Evolutionary conservation across 768 basidiomycete genomes (phyloP), one percentile per base, ranked within the genome.

Genomic region (Sutorius australiensis): DNA sequence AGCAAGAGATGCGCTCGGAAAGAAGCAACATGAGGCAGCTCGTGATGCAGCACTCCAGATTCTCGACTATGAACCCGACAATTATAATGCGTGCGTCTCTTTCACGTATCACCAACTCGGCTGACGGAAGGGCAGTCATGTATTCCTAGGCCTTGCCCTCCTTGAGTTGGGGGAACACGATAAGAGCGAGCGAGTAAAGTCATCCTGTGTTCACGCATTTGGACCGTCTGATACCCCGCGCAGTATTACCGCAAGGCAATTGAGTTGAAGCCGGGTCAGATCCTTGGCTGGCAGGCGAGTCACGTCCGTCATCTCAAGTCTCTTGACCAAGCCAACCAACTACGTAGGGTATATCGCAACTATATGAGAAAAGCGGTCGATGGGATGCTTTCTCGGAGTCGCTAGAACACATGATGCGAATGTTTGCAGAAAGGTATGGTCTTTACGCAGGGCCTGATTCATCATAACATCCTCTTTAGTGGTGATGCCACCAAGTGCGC

Each of bases 221-320:
- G 40, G 36, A 59, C 42, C 17, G 51, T 21, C 60, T 67, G 45
- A 69, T 62, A 43, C 47, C 50, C 41, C 41, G 14, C 34, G 55
- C 61, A 95, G 92, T 78, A 80, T 27, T 98, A 95, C 67, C 78
- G 76, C 40, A 87, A 81, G 59, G 95, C 95, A 0, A 89, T 84
- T 44, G 73, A 77, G 32, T 56, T 80, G n/a, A 83, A 83, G 54
- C 82, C 86, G 12, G 77, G 80, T 3, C 87, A 90, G 61, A 71
- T 78, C 2, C 76, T 95, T 16, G 95, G 93, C 14, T 87, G 88
- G 86, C 93, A 95, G 84, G 92, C 86, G 54, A 31, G 76, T 64
- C 17, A 12, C 11, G 6, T 55, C 27, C 7, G 17, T 36, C 10
- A 31, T 53, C 13, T 50, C 46, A 53, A 56, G 54, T 16, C 63